Conservation (phyloP, 352 stramenopile genomes). For the Plasmopara viticola region DNA sequence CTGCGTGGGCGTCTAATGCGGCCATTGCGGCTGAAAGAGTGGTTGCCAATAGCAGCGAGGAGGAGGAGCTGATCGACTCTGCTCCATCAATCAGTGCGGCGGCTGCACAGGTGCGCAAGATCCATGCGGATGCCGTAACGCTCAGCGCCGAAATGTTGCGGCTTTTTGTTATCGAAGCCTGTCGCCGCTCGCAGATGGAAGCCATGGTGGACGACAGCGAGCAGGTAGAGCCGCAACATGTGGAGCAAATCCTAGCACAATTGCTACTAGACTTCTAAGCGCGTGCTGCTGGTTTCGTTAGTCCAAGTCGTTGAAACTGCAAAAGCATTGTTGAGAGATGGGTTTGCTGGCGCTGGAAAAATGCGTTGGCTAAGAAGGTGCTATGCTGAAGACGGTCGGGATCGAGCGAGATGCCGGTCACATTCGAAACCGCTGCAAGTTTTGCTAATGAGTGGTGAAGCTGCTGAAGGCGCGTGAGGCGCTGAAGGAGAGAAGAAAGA, state of each 20-base stretch:
- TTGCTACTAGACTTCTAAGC: constrained; percentile 73
- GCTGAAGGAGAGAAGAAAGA: constrained; percentile 20
- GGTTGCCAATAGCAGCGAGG: constrained; percentile 28
- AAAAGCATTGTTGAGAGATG: constrained; percentile 29
- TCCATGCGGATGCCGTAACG: constrained; percentile 65
- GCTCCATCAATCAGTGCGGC: constrained; percentile 22
- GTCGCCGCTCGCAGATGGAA: constrained; percentile 79
- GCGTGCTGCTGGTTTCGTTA: neutral
- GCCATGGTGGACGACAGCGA: constrained; percentile 81
- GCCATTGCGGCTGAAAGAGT: constrained; percentile 13
- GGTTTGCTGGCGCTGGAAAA: constrained; percentile 31
- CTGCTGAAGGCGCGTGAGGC: constrained; percentile 50
- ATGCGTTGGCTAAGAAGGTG: constrained; percentile 37
- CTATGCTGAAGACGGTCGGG: constrained; percentile 40
- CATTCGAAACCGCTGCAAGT: constrained; percentile 32
- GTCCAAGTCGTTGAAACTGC: constrained; percentile 9
- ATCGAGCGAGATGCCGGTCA: constrained; percentile 20
- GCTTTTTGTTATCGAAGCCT: constrained; percentile 68
- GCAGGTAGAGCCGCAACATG: constrained; percentile 60
- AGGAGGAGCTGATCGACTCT: constrained; percentile 44
- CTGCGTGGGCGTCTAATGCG: constrained; percentile 41
- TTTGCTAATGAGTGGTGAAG: constrained; percentile 54
- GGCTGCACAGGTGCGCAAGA: constrained; percentile 49
- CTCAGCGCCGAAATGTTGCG: constrained; percentile 69
- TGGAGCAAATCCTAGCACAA: constrained; percentile 78